These are phyloP conservation scores for Suhomyces kilbournensis DNA, from an alignment of 805 yeast species.

Conservation along the genomic window DNA sequence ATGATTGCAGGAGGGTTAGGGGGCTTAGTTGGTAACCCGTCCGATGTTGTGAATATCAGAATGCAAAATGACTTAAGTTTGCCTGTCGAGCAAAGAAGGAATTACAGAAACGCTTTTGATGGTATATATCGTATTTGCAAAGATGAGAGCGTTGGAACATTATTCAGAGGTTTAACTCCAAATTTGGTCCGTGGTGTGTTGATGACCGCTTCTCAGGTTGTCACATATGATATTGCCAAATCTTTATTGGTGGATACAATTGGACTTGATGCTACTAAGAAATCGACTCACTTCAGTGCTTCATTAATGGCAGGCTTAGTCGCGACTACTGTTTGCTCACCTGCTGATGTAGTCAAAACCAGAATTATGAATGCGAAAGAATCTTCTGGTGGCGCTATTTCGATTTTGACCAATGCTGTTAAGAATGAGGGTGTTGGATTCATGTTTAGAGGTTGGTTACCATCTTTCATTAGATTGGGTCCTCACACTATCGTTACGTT, in stretches of 20 bases:
- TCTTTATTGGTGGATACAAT: slow-evolving; percentile 49
- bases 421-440: slow-evolving; percentile 70
- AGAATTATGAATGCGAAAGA: slow-evolving; percentile 73
- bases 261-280: slow-evolving; percentile 55
- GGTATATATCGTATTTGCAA: slow-evolving; percentile 59
- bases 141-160: slow-evolving; percentile 58
- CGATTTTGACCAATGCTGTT: slow-evolving; percentile 54
- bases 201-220: slow-evolving; percentile 91
- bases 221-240: slow-evolving; percentile 78
- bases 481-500: slow-evolving; percentile 76
- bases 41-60: slow-evolving; percentile 82
- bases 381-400: slow-evolving; percentile 41
- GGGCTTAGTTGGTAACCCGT: slow-evolving; percentile 83
- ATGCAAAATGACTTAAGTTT: slow-evolving; percentile 86
- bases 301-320: slow-evolving; percentile 80
- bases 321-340: slow-evolving; percentile 90
- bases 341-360: slow-evolving; percentile 88
- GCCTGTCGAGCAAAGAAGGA: slow-evolving; percentile 62
- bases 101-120: slow-evolving; percentile 74
- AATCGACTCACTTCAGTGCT: slow-evolving; percentile 73
- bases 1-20: slow-evolving; percentile 86
- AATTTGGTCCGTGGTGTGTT: slow-evolving; percentile 76
- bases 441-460: slow-evolving; percentile 90
- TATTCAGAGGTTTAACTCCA: slow-evolving; percentile 75
- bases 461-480: slow-evolving; percentile 80